Evolutionary conservation across 495 filamentous ascomycete species (phyloP).

Genomic region (Aspergillus taichungensis): DNA sequence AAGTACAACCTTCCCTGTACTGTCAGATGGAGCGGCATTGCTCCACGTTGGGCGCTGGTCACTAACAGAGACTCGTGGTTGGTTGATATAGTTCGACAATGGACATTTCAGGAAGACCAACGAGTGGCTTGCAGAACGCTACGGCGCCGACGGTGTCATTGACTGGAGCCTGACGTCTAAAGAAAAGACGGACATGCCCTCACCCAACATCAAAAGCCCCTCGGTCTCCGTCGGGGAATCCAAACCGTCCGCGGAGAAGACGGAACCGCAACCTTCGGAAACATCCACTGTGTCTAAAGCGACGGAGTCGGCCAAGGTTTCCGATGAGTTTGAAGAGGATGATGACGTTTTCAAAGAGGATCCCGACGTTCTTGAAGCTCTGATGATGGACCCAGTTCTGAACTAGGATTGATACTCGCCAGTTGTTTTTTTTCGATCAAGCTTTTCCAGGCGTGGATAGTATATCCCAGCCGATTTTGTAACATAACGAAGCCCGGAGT

Average conservation of each 20-base stretch:
- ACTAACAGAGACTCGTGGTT: not conserved
- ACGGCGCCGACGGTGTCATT: conserved; percentile 71
- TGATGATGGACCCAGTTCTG: not conserved
- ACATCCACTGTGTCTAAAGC: not conserved
- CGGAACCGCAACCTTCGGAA: not conserved
- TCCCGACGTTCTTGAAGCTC: conserved; percentile 31
- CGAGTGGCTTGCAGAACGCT: conserved; percentile 70
- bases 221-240: conserved; percentile 13
- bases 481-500: too few relatives aligned
- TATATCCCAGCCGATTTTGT: too few relatives aligned
- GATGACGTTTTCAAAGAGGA: conserved; percentile 32
- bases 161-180: conserved; percentile 67
- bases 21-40: conserved; percentile 16
- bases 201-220: conserved; percentile 6
- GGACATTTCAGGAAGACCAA: conserved; percentile 85
- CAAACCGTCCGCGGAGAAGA: conserved; percentile 2
- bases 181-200: conserved; percentile 9
- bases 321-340: conserved; percentile 29
- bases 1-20: conserved; percentile 11
- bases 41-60: not conserved
- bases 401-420: too few relatives aligned
- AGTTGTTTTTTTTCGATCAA: too few relatives aligned
- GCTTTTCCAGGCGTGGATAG: too few relatives aligned
- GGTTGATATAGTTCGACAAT: conserved; percentile 56
- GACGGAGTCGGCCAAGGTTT: conserved; percentile 3